These are phyloP conservation scores for Scutellaria minor DNA, from an alignment of 257 asterid genomes.

Conservation along the genomic window DNA sequence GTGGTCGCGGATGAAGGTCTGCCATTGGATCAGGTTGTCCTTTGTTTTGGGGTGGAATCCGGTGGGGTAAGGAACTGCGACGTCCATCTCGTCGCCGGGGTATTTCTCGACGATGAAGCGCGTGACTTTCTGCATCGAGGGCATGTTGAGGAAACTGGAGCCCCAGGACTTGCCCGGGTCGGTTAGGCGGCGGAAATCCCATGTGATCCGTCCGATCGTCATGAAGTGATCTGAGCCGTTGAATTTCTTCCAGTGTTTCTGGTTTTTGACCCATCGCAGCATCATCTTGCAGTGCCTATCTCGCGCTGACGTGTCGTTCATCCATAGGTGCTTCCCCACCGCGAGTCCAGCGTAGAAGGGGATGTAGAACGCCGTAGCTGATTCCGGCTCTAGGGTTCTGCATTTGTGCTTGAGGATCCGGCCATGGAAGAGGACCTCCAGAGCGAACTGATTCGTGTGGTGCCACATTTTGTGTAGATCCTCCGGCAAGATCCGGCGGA, in stretches of 20 bases:
- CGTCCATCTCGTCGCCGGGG: conserved; percentile 76
- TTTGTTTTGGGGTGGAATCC: conserved; percentile 84
- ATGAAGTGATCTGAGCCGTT: conserved; percentile 86
- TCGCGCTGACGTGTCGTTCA: conserved; percentile 54
- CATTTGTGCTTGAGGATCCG: conserved; percentile 70
- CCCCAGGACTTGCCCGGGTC: conserved; percentile 73
- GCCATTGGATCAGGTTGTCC: conserved; percentile 56
- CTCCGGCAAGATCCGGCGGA: conserved; percentile 60
- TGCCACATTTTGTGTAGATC: conserved; percentile 74
- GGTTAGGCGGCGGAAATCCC: conserved; percentile 81
- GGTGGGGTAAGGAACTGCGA: conserved; percentile 84
- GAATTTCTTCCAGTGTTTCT: conserved; percentile 54
- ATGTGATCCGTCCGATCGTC: conserved; percentile 70
- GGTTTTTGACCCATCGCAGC: conserved; percentile 67
- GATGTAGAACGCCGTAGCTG: conserved; percentile 87
- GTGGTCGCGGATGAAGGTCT: conserved; percentile 47
- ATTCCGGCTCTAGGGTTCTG: conserved; percentile 65
- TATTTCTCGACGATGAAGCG: conserved; percentile 70
- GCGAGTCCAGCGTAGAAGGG: conserved; percentile 93
- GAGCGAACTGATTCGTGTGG: conserved; percentile 78
- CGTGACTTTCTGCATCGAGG: conserved; percentile 58
- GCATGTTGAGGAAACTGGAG: conserved; percentile 71
- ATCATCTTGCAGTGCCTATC: conserved; percentile 64
- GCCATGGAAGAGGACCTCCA: conserved; percentile 71
- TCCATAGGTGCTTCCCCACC: conserved; percentile 63